A percentile compares a stretch with the other conserved stretches of the same genome.
These are phyloP conservation scores for Acacia confusa DNA, from an alignment of 306 rosid genomes.

Conservation along the genomic window DNA sequence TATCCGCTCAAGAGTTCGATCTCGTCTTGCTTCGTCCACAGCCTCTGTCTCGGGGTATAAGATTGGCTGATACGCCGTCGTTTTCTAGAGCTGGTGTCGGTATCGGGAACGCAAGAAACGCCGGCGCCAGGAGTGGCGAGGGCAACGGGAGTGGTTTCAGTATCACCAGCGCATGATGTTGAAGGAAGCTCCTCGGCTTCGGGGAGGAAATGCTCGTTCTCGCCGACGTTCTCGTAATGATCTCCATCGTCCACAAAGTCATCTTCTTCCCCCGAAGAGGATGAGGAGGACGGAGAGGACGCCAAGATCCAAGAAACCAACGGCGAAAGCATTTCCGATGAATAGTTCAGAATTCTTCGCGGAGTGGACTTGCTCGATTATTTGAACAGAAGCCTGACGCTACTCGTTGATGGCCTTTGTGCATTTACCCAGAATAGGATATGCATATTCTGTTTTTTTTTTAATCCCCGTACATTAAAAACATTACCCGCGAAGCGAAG, in stretches of 20 bases:
- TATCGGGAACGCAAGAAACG: background rate
- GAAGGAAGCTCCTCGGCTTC: constrained; percentile 6
- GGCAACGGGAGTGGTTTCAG: constrained; percentile 25
- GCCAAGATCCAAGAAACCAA: constrained; percentile 48
- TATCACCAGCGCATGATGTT: constrained; percentile 17
- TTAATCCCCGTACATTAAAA: background rate
- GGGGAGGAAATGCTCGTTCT: constrained; percentile 16
- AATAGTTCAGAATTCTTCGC: constrained; percentile 9
- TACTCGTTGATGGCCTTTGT: constrained; percentile 24
- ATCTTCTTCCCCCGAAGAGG: constrained; percentile 13
- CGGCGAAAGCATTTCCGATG: constrained; percentile 35
- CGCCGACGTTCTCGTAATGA: constrained; percentile 29
- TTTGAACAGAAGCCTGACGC: constrained; percentile 20
- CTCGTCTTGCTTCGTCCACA: constrained; percentile 50
- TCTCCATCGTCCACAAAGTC: background rate
- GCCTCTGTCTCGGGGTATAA: constrained; percentile 35
- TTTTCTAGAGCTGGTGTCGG: constrained; percentile 16
- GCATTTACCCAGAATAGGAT: constrained; percentile 39
- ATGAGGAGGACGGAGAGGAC: constrained; percentile 20
- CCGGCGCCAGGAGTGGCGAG: constrained; percentile 27
- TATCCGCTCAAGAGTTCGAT: constrained; percentile 40
- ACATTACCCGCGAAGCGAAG: background rate
- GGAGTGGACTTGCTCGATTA: background rate
- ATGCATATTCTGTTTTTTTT: background rate
- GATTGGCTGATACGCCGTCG: constrained; percentile 17